A percentile compares a stretch with the other conserved stretches of the same genome.
phyloP scores from a whole-genome alignment of 2,329 filamentous ascomycete species.

The Ceratocystis cubensis region DNA sequence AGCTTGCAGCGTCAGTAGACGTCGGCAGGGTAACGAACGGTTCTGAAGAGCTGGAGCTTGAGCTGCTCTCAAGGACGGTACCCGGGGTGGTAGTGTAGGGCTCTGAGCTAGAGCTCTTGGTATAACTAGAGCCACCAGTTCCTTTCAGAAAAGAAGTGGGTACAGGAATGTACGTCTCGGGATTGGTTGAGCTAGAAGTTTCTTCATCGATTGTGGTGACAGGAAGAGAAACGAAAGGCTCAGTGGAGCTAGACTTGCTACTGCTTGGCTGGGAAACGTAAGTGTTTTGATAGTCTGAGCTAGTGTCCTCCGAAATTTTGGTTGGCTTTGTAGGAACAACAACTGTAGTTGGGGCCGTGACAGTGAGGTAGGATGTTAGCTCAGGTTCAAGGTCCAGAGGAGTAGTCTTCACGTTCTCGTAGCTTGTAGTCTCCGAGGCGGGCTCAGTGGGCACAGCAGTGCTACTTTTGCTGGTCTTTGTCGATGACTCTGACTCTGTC shows the following conservation, averaged over 20 bases:
- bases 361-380: slow-evolving; percentile 21
- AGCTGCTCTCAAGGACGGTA: not conserved
- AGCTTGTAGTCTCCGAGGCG: not conserved
- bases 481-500: not conserved
- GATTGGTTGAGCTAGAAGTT: not conserved
- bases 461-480: not conserved
- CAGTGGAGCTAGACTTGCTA: not conserved
- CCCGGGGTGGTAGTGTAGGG: not conserved
- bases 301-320: not conserved
- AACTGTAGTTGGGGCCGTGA: slow-evolving; percentile 25
- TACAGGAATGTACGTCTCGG: not conserved
- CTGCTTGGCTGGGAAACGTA: not conserved
- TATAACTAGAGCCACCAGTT: not conserved
- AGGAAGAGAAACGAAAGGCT: not conserved
- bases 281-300: not conserved
- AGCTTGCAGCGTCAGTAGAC: not conserved
- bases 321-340: slow-evolving; percentile 20
- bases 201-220: not conserved
- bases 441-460: not conserved
- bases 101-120: not conserved
- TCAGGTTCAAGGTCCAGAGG: not conserved
- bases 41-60: not conserved
- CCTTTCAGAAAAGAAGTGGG: not conserved
- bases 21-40: not conserved
- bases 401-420: not conserved